Evolutionary conservation across 192 early-diverging fungal genomes (phyloP).

Genomic region (Chytriomyces confervae): DNA sequence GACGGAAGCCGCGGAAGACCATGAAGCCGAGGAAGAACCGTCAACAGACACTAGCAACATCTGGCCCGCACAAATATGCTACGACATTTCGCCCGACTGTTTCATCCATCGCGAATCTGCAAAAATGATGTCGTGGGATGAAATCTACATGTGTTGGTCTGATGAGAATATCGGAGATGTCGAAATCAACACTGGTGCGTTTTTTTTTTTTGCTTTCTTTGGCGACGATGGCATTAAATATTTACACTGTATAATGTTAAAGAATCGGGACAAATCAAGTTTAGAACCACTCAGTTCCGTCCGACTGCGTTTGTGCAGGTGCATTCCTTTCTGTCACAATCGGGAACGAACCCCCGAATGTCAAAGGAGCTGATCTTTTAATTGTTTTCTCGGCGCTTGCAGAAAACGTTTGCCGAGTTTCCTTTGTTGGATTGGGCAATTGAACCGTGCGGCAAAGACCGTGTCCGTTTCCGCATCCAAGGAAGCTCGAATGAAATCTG

Average conservation of each 20-base stretch:
- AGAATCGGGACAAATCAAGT: slow-evolving; percentile 51
- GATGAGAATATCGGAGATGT: slow-evolving; percentile 56
- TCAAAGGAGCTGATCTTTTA: background rate
- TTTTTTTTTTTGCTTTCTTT: background rate
- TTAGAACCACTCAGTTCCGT: slow-evolving; percentile 56
- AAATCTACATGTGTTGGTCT: slow-evolving; percentile 44
- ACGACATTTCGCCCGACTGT: slow-evolving; percentile 38
- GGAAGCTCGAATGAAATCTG: slow-evolving; percentile 49
- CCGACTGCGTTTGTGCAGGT: slow-evolving; percentile 57
- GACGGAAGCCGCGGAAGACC: slow-evolving; percentile 49
- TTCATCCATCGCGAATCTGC: slow-evolving; percentile 45
- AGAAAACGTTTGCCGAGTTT: slow-evolving; percentile 57
- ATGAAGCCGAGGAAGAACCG: slow-evolving; percentile 32
- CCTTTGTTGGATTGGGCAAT: slow-evolving; percentile 55
- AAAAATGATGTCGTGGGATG: slow-evolving; percentile 56
- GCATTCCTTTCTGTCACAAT: background rate
- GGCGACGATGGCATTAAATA: background rate
- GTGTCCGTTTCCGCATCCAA: slow-evolving; percentile 46
- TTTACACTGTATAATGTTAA: background rate
- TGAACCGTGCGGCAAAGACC: slow-evolving; percentile 28
- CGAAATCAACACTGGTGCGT: slow-evolving; percentile 56
- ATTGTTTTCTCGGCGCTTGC: background rate
- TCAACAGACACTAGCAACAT: slow-evolving; percentile 28
- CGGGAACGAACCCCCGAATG: background rate
- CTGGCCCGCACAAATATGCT: slow-evolving; percentile 56